Evolutionary conservation across 805 yeast genomes (phyloP).

Genomic region (Blastobotrys muscicola): DNA sequence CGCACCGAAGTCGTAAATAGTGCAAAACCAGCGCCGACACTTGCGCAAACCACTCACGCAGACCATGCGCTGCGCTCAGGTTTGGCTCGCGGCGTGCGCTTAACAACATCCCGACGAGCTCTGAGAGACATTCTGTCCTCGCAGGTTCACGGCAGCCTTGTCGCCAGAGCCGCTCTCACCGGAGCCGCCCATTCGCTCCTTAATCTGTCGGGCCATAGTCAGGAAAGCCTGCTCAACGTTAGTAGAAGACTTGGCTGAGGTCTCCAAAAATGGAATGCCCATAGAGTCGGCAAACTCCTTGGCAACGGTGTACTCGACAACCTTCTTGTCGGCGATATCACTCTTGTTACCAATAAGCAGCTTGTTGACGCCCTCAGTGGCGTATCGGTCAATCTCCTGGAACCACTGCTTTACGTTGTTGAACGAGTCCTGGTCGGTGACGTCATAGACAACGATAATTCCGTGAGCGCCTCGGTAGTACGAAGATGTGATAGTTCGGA

Average conservation of each 20-base stretch:
- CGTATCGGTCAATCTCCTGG: conserved; percentile 97
- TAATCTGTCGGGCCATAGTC: conserved; percentile 98
- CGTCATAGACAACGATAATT: conserved; percentile 94
- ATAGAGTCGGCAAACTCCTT: conserved; percentile 95
- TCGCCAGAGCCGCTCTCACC: conserved; percentile 28
- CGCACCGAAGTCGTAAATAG: no score
- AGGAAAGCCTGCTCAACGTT: conserved; percentile 97
- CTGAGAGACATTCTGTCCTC: conserved; percentile 33
- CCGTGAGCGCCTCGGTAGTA: conserved; percentile 99
- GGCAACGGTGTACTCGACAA: conserved; percentile 91
- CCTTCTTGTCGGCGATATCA: conserved; percentile 86
- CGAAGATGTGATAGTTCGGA: conserved; percentile 94
- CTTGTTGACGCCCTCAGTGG: conserved; percentile 95
- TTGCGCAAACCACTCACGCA: no score
- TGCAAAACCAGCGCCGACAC: no score
- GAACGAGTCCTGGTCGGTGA: conserved; percentile 81
- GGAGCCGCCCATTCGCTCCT: conserved; percentile 70
- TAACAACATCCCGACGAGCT: conserved; percentile 34
- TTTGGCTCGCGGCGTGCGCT: background rate
- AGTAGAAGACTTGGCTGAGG: conserved; percentile 89
- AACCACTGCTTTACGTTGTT: conserved; percentile 97
- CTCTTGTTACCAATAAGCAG: conserved; percentile 94
- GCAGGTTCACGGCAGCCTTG: conserved; percentile 33
- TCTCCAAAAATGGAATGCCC: conserved; percentile 91
- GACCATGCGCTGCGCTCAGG: no score